Evolutionary conservation across 176 grass and related monocot genomes (phyloP), one percentile per base, ranked within the genome.

Genomic region (Triticum monococcum): DNA sequence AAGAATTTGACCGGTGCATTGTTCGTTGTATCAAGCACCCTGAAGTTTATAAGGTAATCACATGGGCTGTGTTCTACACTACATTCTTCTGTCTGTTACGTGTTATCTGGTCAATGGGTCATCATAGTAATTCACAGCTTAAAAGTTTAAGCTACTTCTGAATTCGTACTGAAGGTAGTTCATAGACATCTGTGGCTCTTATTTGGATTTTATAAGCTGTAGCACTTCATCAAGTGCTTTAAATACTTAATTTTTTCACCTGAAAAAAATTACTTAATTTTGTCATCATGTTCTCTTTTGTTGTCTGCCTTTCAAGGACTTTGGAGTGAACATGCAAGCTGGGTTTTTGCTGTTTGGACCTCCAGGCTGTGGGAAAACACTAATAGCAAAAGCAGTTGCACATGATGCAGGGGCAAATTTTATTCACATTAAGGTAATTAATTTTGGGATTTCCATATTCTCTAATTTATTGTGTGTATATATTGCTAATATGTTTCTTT

Each of bases 311-410:
- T 72, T 80, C 26, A 79, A 98, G 97, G 90, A 83, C 57, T 91
- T 94, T 24, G 97, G 97, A 88, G 88, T 96, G 63, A 94, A 91
- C 86, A 76, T 96, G 84, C 90, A 96, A 86, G 97, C 90, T 79
- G 97, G 97, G 7, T 88, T 96, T 88, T 79, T 98, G 79, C 80
- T 98, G 20, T 98, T 92, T 88, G 97, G 97, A 72, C 94, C 94
- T 88, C 97, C 97, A 30, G 97, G 97, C 64, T 98, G 97, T 70
- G 97, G 97, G 40, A 98, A 98, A 98, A 98, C 97, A 69, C 84
- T 98, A 60, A 96, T 98, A 84, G 96, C 96, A 38, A 98, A 98
- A 93, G 96, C 93, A 64, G 94, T 98, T 85, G 96, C 96, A 32
- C 93, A 98, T 86, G 96, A 95, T 13, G 93, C 96, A 86, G 96